A percentile compares a stretch with the other conserved stretches of the same genome.
These are phyloP conservation scores for Carex kokanica DNA, from an alignment of 176 grass and related monocot species.

Conservation along the genomic window DNA sequence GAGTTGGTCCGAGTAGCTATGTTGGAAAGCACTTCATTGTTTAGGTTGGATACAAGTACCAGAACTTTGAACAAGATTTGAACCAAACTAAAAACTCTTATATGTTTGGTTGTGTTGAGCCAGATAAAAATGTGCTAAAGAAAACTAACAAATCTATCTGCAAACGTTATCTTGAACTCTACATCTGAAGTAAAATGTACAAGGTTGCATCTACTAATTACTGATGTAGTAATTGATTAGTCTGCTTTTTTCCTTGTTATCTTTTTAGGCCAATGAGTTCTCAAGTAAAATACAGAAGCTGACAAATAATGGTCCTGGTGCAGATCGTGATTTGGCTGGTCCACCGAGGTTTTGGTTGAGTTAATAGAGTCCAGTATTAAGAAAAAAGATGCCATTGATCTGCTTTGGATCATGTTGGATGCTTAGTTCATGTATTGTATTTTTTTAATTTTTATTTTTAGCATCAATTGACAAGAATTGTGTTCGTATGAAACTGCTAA, in stretches of 20 bases:
- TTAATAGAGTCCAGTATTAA: conserved; percentile 30
- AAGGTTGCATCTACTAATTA: conserved; percentile 17
- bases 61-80: neutral
- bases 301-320: conserved; percentile 49
- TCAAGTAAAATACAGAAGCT: conserved; percentile 86
- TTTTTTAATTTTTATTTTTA: neutral
- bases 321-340: conserved; percentile 43
- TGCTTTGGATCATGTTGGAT: neutral
- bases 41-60: neutral
- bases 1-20: neutral
- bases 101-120: conserved; percentile 8
- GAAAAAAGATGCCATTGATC: neutral
- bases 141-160: conserved; percentile 4
- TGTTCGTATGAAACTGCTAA: neutral
- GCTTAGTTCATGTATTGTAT: neutral
- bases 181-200: conserved; percentile 1
- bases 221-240: neutral
- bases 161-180: conserved; percentile 10
- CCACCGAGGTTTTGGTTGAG: conserved; percentile 69
- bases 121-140: neutral
- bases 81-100: neutral
- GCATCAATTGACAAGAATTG: neutral
- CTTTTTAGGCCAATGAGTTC: conserved; percentile 76
- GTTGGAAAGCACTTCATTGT: neutral
- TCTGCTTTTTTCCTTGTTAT: neutral